Percentiles rank a stretch among this genome's conserved stretches.
phyloP scores from a whole-genome alignment of 2,329 filamentous ascomycete species.

The Fusarium torreyae region DNA sequence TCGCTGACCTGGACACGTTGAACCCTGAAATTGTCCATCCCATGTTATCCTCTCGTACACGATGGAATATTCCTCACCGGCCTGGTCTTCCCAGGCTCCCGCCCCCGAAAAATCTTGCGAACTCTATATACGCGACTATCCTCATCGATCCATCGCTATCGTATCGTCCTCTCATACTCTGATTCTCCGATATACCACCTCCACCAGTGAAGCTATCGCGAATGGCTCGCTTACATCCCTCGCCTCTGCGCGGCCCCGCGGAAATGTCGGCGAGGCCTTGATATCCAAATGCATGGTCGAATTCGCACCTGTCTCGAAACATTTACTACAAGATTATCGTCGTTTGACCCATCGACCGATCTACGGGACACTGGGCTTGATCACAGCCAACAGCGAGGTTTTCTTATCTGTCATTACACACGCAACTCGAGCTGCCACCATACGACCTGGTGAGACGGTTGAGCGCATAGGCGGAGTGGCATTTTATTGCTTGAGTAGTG shows the following conservation, averaged over 20 bases:
- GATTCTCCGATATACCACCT: constrained; percentile 84
- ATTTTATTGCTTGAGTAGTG: constrained; percentile 92
- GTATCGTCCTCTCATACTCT: constrained; percentile 84
- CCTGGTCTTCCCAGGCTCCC: constrained; percentile 64
- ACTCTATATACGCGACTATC: constrained; percentile 88
- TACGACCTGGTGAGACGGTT: constrained; percentile 90
- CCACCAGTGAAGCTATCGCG: constrained; percentile 70
- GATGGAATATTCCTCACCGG: constrained; percentile 65
- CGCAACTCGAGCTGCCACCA: constrained; percentile 82
- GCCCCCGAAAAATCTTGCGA: constrained; percentile 76
- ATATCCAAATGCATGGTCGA: constrained; percentile 87
- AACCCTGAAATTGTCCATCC: constrained; percentile 25
- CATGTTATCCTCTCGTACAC: constrained; percentile 39
- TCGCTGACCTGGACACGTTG: constrained; percentile 27
- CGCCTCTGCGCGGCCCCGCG: constrained; percentile 62
- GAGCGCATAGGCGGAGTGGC: constrained; percentile 89
- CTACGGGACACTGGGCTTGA: constrained; percentile 89
- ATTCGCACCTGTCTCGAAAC: constrained; percentile 76
- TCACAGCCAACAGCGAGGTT: constrained; percentile 86
- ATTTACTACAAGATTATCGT: constrained; percentile 83
- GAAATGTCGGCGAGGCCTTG: constrained; percentile 59
- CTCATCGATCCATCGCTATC: constrained; percentile 89
- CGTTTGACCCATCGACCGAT: constrained; percentile 80
- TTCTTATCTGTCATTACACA: constrained; percentile 92
- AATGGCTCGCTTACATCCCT: constrained; percentile 73